phyloP scores from a whole-genome alignment of 1,284 basidiomycete species.

The Anthracocystis setariae region DNA sequence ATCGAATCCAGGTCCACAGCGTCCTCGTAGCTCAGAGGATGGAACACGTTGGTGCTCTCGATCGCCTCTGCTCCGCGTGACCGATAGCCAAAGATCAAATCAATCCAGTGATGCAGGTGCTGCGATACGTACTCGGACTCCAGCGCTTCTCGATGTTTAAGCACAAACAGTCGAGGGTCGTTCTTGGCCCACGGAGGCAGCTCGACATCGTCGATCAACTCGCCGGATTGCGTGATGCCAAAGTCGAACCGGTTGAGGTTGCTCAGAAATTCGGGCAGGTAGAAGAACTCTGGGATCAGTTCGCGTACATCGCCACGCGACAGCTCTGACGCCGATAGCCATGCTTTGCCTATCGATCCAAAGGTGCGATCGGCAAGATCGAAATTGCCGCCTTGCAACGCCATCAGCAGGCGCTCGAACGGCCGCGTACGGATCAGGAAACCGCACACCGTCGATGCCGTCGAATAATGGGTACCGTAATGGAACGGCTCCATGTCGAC shows the following conservation, averaged over 20 bases:
- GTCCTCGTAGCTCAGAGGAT: conserved; percentile 90
- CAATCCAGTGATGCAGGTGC: conserved; percentile 88
- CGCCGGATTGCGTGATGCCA: conserved; percentile 83
- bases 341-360: conserved; percentile 77
- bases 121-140: conserved; percentile 90
- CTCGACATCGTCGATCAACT: conserved; percentile 85
- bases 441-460: conserved; percentile 95
- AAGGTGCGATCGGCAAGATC: conserved; percentile 94
- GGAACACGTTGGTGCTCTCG: conserved; percentile 84
- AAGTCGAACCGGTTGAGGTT: conserved; percentile 75
- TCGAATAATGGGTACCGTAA: conserved; percentile 87
- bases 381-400: conserved; percentile 76
- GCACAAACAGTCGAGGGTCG: conserved; percentile 85
- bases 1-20: conserved; percentile 74
- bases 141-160: conserved; percentile 83
- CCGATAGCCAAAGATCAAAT: conserved; percentile 72
- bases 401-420: conserved; percentile 56
- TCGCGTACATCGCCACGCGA: conserved; percentile 93
- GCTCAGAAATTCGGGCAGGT: conserved; percentile 70
- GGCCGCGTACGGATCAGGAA: conserved; percentile 90
- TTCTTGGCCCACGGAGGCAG: conserved; percentile 89
- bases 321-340: conserved; percentile 84
- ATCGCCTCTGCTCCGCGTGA: conserved; percentile 61
- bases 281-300: conserved; percentile 90
- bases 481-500: conserved; percentile 76